A percentile compares a stretch with the other conserved stretches of the same genome.
Evolutionary conservation across 768 basidiomycete genomes (phyloP).

Genomic region (Trametopsis cervina): DNA sequence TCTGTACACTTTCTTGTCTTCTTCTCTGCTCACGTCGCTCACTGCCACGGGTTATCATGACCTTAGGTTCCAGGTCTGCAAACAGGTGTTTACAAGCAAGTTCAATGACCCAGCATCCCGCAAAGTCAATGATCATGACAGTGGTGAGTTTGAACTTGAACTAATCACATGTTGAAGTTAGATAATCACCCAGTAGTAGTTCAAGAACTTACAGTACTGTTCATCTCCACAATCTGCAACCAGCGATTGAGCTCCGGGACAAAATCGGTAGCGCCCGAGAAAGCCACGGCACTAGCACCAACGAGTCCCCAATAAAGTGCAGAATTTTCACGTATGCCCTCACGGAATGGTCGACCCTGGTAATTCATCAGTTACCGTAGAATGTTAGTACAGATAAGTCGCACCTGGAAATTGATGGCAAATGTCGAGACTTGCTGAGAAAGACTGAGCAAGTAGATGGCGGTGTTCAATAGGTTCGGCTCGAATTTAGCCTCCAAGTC

Average conservation of each 20-base stretch:
- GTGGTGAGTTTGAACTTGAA: constrained; percentile 77
- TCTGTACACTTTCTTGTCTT: too few species aligned
- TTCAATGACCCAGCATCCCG: constrained; percentile 83
- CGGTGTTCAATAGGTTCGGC: constrained; percentile 90
- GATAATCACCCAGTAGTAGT: constrained; percentile 4
- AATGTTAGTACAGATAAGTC: constrained; percentile 1
- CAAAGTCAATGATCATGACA: constrained; percentile 85
- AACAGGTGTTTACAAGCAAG: constrained; percentile 77
- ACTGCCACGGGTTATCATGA: constrained; percentile 76
- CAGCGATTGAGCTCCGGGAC: constrained; percentile 93
- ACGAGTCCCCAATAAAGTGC: constrained; percentile 92
- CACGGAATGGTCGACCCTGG: constrained; percentile 94
- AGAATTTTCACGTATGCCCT: constrained; percentile 93
- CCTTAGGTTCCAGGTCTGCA: constrained; percentile 80
- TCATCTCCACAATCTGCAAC: constrained; percentile 96
- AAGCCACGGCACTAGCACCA: constrained; percentile 84
- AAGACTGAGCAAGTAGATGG: constrained; percentile 91
- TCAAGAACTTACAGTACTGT: constrained; percentile 46
- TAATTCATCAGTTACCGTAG: not conserved
- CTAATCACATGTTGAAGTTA: constrained; percentile 31
- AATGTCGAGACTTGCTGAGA: constrained; percentile 99
- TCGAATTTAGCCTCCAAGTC: constrained; percentile 97
- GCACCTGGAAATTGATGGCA: constrained; percentile 92
- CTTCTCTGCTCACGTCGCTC: constrained; percentile 68
- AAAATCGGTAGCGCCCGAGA: constrained; percentile 90